A percentile compares a stretch with the other conserved stretches of the same genome.
Conservation (phyloP, 768 basidiomycete genomes). For the button mushroom (Agaricus bisporus) region DNA sequence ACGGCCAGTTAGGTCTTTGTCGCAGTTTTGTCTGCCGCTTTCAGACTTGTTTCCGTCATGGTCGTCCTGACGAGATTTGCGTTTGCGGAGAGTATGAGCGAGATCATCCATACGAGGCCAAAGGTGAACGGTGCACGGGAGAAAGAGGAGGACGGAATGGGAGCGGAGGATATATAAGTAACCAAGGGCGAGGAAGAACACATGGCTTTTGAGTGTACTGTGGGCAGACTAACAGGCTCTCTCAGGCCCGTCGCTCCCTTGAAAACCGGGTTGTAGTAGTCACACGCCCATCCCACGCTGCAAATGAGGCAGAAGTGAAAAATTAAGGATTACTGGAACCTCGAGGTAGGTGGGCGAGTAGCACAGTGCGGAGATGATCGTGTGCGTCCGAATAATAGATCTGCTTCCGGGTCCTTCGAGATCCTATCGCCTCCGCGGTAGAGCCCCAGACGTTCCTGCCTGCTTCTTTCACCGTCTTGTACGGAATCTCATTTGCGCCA, state of each 20-base stretch:
- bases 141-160: conserved; percentile 20
- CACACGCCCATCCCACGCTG: conserved; percentile 11
- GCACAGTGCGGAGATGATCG: conserved; percentile 10
- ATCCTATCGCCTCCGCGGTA: conserved; percentile 5
- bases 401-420: background rate
- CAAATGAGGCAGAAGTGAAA: background rate
- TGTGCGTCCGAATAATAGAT: conserved; percentile 9
- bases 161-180: conserved; percentile 28
- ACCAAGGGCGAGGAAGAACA: conserved; percentile 32
- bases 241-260: conserved; percentile 11
- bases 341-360: conserved; percentile 1
- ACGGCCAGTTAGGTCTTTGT: conserved; percentile 21
- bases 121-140: conserved; percentile 18
- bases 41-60: conserved; percentile 20
- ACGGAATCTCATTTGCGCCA: no score
- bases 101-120: conserved; percentile 52
- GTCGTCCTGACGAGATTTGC: conserved; percentile 58
- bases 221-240: conserved; percentile 6
- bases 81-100: conserved; percentile 55
- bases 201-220: conserved; percentile 30
- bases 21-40: conserved; percentile 33
- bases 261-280: conserved; percentile 10
- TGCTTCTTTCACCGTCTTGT: background rate
- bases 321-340: conserved; percentile 1
- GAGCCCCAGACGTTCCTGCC: background rate